phyloP scores from a whole-genome alignment of 2,329 filamentous ascomycete species.

The Tolypocladium tropicale region DNA sequence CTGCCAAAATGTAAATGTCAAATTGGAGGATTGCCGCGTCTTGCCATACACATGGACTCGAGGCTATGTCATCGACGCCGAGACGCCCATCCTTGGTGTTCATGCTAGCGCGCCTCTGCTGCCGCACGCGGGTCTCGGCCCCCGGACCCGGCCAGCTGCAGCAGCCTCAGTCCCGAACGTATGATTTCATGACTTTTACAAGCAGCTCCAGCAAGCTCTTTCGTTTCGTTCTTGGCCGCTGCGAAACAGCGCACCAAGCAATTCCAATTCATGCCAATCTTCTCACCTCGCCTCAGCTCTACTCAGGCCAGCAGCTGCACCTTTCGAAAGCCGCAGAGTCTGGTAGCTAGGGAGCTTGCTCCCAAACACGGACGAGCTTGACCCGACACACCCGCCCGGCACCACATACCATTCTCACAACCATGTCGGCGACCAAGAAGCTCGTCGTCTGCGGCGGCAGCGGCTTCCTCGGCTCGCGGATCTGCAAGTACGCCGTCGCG shows the following conservation, averaged over 20 bases:
- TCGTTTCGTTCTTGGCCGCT: background rate
- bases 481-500: conserved; percentile 80
- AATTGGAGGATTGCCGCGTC: no score
- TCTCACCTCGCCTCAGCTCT: background rate
- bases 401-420: conserved; percentile 4
- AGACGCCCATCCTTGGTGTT: background rate
- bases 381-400: background rate
- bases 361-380: background rate
- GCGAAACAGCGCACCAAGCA: background rate
- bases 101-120: background rate
- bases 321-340: background rate
- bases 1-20: no score
- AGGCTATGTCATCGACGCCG: no score
- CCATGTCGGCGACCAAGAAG: conserved; percentile 56
- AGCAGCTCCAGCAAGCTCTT: background rate
- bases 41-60: no score
- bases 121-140: background rate
- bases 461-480: conserved; percentile 78
- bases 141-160: background rate
- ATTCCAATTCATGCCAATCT: background rate
- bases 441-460: conserved; percentile 89
- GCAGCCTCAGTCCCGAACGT: conserved; percentile 5
- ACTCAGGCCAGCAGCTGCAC: background rate
- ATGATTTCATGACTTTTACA: conserved; percentile 14
- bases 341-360: background rate